Evolutionary conservation across 768 basidiomycete species (phyloP), one percentile per base, ranked within the genome.

Genomic region (Suillus paluster): DNA sequence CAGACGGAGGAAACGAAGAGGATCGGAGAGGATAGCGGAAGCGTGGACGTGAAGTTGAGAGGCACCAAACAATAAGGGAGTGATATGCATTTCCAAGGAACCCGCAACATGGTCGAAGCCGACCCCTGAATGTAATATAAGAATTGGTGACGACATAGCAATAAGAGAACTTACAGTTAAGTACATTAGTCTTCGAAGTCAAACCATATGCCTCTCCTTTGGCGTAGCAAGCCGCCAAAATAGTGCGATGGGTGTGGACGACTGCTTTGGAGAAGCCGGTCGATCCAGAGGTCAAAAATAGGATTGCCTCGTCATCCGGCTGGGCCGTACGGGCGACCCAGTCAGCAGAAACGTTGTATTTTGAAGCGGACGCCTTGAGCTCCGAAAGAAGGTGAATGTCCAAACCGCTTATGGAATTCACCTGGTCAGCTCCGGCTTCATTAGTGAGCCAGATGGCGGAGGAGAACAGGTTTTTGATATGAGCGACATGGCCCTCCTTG

Each of bases 61-160:
- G 19, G 48, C 45, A 0, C 69, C 71, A 57, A 70, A 68, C 21
- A 66, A 66, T 49, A 63, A 30, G 53, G 27, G 74, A 63, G 75
- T 73, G 12, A 77, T 67, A 55, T 79, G 77, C 55, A 78, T 68
- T 60, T 80, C 80, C 1, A 78, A 67, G 6, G 79, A 72, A 21
- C 75, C 77, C 4, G 80, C 80, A 60, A 80, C 79, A 53, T 81
- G 80, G 59, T 80, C 79, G 41, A 81, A 78, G 14, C 76, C 76
- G 52, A 80, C 78, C 79, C 71, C 71, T 71, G 25, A 33, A 10
- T 3, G 7, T 52, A 55, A 11, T 23, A 42, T 41, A 2, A 11
- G 11, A 11, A 44, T 53, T 10, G n/a, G 0, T 9, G 30, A 2
- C 8, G 4, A 15, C 1, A 17, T n/a, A 7, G 8, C 1, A 50